phyloP scores from a whole-genome alignment of 2,329 filamentous ascomycete genomes.

The Fusarium sp. region DNA sequence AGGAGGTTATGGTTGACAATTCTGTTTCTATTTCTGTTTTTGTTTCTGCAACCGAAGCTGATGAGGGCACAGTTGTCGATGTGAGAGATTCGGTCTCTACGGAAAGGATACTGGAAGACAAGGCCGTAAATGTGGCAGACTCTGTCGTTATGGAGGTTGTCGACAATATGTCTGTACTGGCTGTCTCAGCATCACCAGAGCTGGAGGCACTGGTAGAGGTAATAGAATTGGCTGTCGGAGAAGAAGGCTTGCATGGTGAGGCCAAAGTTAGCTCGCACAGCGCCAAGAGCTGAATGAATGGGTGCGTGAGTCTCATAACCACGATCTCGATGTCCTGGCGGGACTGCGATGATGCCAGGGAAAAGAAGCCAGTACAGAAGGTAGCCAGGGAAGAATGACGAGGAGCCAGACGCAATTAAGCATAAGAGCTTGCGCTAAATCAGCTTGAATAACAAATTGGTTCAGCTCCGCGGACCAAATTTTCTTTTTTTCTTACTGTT shows the following conservation, averaged over 20 bases:
- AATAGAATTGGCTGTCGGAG: too few relatives aligned
- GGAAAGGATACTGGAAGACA: too few relatives aligned
- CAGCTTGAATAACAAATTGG: not conserved
- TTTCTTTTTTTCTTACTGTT: not conserved
- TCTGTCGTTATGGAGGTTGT: not conserved
- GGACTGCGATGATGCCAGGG: not conserved
- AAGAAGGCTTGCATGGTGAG: not conserved
- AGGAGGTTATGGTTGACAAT: not conserved
- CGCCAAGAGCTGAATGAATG: not conserved
- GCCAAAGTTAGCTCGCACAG: not conserved
- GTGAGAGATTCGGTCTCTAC: not conserved
- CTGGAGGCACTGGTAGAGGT: not conserved
- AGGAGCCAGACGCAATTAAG: not conserved
- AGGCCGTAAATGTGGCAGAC: not conserved
- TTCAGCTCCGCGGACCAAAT: not conserved
- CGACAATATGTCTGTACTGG: not conserved
- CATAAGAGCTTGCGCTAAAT: not conserved
- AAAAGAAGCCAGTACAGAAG: accelerated
- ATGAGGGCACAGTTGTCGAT: too few relatives aligned
- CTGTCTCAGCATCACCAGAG: not conserved
- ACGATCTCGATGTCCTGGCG: not conserved
- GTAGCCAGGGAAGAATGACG: not conserved
- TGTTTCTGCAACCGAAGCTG: not conserved
- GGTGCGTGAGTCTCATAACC: not conserved
- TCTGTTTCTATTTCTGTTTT: not conserved